These are phyloP conservation scores for Biancaea sappan DNA, from an alignment of 306 rosid genomes.

Conservation along the genomic window DNA sequence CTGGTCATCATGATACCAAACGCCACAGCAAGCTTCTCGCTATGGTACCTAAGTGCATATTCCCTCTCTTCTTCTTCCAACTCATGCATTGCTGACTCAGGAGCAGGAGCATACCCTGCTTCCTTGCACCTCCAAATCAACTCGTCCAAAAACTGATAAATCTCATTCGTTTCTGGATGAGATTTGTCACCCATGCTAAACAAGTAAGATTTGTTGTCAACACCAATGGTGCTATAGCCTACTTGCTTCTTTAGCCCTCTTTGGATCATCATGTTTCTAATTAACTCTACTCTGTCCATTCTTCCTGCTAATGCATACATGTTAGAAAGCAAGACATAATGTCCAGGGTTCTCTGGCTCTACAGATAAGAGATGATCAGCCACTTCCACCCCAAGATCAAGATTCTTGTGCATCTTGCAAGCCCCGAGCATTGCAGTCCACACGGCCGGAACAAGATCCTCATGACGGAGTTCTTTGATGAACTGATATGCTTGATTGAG, in stretches of 20 bases:
- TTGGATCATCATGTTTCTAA: constrained; percentile 69
- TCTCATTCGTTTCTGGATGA: constrained; percentile 52
- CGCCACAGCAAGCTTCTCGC: constrained; percentile 94
- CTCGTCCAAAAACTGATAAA: constrained; percentile 65
- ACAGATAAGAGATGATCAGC: constrained; percentile 71
- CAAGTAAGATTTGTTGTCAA: constrained; percentile 51
- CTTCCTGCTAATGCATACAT: constrained; percentile 74
- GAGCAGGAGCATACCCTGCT: constrained; percentile 61
- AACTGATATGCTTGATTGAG: constrained; percentile 69
- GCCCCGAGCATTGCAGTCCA: constrained; percentile 76
- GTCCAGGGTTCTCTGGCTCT: constrained; percentile 89
- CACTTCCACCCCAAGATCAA: constrained; percentile 64
- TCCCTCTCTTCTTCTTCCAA: constrained; percentile 92
- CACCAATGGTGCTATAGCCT: constrained; percentile 79
- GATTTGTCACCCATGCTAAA: constrained; percentile 86
- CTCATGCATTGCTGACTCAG: constrained; percentile 78
- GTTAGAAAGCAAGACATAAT: constrained; percentile 88
- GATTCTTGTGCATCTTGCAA: constrained; percentile 67
- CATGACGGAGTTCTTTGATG: constrained; percentile 40
- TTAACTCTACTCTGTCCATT: constrained; percentile 78
- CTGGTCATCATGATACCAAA: constrained; percentile 73
- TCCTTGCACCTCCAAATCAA: constrained; percentile 71
- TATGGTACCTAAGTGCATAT: constrained; percentile 85
- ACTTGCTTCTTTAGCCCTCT: constrained; percentile 71
- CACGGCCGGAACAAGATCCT: constrained; percentile 57